Conservation (phyloP, 2,329 filamentous ascomycete genomes). For the Aspergillus intermedius region DNA sequence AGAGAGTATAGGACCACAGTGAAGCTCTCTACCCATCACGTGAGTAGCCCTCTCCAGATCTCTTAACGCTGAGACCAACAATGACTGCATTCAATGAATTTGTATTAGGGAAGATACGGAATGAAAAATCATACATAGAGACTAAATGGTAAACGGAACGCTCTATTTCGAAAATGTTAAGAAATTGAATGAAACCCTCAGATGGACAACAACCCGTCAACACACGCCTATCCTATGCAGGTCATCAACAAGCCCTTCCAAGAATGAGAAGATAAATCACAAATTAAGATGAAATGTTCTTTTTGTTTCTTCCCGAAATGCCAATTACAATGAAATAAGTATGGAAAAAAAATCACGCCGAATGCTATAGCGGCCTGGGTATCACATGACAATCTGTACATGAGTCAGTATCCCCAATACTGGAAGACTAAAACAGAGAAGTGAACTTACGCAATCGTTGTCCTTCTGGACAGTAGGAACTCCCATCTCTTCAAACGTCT, state of each 20-base stretch:
- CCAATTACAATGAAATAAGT: slow-evolving; percentile 8
- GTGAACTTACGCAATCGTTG: slow-evolving; percentile 72
- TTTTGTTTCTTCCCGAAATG: slow-evolving; percentile 5
- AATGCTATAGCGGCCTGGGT: slow-evolving; percentile 18
- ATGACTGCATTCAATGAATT: neutral
- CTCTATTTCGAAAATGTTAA: too few relatives aligned
- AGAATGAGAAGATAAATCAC: neutral
- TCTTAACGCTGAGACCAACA: neutral
- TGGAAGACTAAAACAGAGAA: neutral
- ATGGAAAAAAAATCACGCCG: slow-evolving; percentile 9
- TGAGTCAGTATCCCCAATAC: slow-evolving; percentile 8
- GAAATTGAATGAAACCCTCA: too few relatives aligned
- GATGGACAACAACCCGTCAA: neutral
- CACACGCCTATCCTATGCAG: neutral
- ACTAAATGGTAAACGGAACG: neutral
- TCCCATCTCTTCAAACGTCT: slow-evolving; percentile 98
- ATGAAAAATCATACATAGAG: neutral
- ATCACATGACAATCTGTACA: slow-evolving; percentile 37
- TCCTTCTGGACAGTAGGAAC: slow-evolving; percentile 78
- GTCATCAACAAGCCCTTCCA: neutral
- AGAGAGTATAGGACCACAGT: neutral
- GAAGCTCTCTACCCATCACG: neutral
- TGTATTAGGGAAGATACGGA: neutral
- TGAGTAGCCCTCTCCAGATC: neutral
- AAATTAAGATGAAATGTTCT: slow-evolving; percentile 9